These are phyloP conservation scores for Dryas octopetala DNA, from an alignment of 306 rosid species.

Conservation along the genomic window DNA sequence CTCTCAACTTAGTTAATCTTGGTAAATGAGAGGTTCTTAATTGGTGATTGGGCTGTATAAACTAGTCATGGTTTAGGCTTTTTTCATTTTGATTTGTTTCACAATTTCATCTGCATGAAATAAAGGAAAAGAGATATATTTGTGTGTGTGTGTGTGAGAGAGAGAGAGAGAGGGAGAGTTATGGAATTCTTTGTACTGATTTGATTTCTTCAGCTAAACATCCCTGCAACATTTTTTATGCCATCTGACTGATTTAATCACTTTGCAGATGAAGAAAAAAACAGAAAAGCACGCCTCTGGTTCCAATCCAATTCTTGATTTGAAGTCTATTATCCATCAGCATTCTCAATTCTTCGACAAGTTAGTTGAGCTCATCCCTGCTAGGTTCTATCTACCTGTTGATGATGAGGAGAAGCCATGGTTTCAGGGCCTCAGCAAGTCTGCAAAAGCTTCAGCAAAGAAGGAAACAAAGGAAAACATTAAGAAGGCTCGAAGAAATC, in stretches of 20 bases:
- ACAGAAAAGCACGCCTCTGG: constrained; percentile 24
- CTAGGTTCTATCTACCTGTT: constrained; percentile 63
- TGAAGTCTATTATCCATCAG: constrained; percentile 52
- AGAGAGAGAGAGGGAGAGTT: background rate
- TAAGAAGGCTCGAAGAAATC: constrained; percentile 61
- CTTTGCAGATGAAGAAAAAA: constrained; percentile 54
- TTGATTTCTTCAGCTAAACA: background rate
- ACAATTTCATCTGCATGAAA: background rate
- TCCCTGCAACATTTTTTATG: too few species aligned
- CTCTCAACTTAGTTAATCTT: background rate
- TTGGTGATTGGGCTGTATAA: background rate
- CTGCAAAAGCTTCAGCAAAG: constrained; percentile 55
- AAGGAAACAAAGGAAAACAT: constrained; percentile 71
- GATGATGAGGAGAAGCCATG: constrained; percentile 70
- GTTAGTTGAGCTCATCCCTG: constrained; percentile 79
- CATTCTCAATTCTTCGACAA: constrained; percentile 70
- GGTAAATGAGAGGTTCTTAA: background rate
- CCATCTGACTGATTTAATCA: background rate
- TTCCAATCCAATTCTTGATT: constrained; percentile 27
- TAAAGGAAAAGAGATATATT: background rate
- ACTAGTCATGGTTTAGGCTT: background rate
- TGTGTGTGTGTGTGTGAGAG: background rate
- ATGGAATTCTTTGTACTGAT: background rate
- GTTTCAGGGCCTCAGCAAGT: constrained; percentile 84
- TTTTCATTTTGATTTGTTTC: background rate